These are phyloP conservation scores for Leccinum holopus DNA, from an alignment of 1,284 basidiomycete genomes.

Conservation along the genomic window DNA sequence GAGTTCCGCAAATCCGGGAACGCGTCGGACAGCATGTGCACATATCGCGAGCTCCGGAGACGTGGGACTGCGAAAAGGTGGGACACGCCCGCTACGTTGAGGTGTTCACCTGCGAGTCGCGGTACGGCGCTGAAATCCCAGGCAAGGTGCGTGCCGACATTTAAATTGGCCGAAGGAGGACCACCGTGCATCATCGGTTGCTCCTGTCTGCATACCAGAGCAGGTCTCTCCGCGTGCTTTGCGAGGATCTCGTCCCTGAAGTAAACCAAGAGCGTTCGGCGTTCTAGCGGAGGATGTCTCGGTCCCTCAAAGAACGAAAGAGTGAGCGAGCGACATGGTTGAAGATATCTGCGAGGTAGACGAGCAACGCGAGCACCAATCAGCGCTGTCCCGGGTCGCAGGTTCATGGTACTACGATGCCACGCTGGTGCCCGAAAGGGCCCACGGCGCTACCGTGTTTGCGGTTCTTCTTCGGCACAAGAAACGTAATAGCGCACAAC, in stretches of 20 bases:
- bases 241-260: constrained; percentile 57
- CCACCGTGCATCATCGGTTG: constrained; percentile 57
- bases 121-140: constrained; percentile 62
- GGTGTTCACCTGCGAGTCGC: constrained; percentile 50
- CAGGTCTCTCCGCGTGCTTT: constrained; percentile 53
- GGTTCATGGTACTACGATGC: constrained; percentile 10
- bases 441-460: not conserved
- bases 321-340: constrained; percentile 27
- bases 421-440: not conserved
- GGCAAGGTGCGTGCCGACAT: constrained; percentile 51
- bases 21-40: constrained; percentile 55
- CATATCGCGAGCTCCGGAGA: constrained; percentile 64
- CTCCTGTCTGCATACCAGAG: constrained; percentile 67
- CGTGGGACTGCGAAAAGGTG: constrained; percentile 73
- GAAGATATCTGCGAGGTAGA: constrained; percentile 2
- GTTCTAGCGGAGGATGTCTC: constrained; percentile 55
- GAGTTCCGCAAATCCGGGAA: constrained; percentile 59
- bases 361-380: not conserved
- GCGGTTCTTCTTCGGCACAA: too few species aligned
- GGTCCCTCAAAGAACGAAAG: constrained; percentile 61
- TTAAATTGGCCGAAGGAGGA: constrained; percentile 51
- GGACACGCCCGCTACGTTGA: constrained; percentile 67
- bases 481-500: not conserved
- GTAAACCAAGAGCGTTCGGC: constrained; percentile 62
- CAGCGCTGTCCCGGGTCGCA: not conserved